A percentile compares a stretch with the other conserved stretches of the same genome.
Conservation (phyloP, 768 basidiomycete genomes). For the Lactarius vividus region DNA sequence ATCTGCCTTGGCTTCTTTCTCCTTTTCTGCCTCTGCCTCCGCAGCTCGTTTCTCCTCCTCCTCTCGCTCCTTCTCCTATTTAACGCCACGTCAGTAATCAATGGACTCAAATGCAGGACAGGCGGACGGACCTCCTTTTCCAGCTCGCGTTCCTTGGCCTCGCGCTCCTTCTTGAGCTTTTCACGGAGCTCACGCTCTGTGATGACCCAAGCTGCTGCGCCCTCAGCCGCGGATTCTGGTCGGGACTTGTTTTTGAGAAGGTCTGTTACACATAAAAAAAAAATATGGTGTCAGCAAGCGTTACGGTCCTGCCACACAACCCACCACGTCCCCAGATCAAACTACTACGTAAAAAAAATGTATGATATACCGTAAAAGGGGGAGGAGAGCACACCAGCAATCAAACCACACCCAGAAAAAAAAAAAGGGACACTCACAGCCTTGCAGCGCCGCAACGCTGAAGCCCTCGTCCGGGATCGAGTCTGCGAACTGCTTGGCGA, state of each 20-base stretch:
- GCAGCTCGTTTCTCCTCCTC: conserved; percentile 63
- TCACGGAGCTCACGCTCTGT: conserved; percentile 74
- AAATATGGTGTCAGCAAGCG: conserved; percentile 28
- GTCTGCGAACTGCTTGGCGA: conserved; percentile 79
- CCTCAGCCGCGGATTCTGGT: conserved; percentile 70
- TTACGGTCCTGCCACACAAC: conserved; percentile 26
- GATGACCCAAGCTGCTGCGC: conserved; percentile 68
- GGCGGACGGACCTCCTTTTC: conserved; percentile 53
- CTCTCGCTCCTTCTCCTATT: conserved; percentile 60
- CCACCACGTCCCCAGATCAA: conserved; percentile 24
- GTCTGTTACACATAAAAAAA: conserved; percentile 41
- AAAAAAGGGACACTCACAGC: conserved; percentile 57
- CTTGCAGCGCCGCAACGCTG: conserved; percentile 86
- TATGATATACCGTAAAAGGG: conserved; percentile 16
- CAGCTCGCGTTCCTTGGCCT: conserved; percentile 64
- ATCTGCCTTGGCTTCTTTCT: conserved; percentile 31
- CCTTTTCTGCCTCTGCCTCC: conserved; percentile 44
- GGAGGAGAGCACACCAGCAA: conserved; percentile 27
- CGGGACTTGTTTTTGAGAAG: conserved; percentile 81
- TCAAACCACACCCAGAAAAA: conserved; percentile 23
- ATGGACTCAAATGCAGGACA: conserved; percentile 18
- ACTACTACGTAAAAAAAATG: conserved; percentile 5
- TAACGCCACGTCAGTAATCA: conserved; percentile 34
- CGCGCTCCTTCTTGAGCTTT: conserved; percentile 69
- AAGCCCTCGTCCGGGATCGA: conserved; percentile 83